These are phyloP conservation scores for Yarrowia phangngaensis DNA, from an alignment of 805 yeast genomes.

Conservation along the genomic window DNA sequence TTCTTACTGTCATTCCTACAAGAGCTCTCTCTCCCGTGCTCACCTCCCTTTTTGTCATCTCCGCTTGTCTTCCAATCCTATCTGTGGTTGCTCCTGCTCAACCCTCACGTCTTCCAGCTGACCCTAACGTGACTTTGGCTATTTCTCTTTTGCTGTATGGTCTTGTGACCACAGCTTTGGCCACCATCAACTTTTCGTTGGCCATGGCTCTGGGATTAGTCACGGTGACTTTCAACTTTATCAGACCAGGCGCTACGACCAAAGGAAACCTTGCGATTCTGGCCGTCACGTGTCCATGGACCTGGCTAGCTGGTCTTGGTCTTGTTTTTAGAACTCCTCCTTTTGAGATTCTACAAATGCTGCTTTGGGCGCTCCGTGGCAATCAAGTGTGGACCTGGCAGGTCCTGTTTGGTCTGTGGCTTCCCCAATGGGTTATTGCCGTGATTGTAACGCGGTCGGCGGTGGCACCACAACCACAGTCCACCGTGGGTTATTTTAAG, in stretches of 20 bases:
- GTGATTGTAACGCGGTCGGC: constrained; percentile 26
- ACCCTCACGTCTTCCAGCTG: constrained; percentile 12
- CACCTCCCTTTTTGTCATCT: constrained; percentile 13
- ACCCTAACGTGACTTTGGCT: constrained; percentile 38
- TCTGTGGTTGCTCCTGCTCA: constrained; percentile 29
- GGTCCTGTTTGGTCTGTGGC: constrained; percentile 68
- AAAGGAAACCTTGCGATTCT: constrained; percentile 34
- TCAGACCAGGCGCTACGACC: constrained; percentile 42
- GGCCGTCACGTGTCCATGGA: constrained; percentile 52
- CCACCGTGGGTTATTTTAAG: constrained; percentile 27
- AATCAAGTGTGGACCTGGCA: constrained; percentile 85
- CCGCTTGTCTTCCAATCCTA: constrained; percentile 12
- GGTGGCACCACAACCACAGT: background rate
- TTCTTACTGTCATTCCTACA: background rate
- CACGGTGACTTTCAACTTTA: constrained; percentile 71
- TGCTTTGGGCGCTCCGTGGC: constrained; percentile 61
- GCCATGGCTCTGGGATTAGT: constrained; percentile 66
- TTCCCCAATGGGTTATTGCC: constrained; percentile 67
- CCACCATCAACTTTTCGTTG: constrained; percentile 80
- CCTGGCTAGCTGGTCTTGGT: constrained; percentile 39
- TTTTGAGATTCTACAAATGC: constrained; percentile 45
- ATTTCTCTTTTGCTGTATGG: constrained; percentile 59
- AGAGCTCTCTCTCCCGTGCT: constrained; percentile 1
- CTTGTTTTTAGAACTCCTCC: constrained; percentile 18
- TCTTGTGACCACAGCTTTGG: constrained; percentile 62